Base-by-base conservation (phyloP, 140 eudicot genomes). In the Ambrosia hybrid region DNA sequence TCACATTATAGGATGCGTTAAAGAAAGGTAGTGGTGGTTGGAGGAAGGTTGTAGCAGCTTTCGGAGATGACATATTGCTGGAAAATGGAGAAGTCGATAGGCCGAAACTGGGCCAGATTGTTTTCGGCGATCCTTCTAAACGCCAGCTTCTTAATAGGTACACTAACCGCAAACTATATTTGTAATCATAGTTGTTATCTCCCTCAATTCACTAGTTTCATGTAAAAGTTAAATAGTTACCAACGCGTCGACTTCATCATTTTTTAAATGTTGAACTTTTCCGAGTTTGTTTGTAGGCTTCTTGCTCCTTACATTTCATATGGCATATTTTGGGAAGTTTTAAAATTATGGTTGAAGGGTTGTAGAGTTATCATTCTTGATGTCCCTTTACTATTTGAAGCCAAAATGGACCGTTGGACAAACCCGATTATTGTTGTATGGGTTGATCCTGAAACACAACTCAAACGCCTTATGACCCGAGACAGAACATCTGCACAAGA, bases 71-170 rank as follows among this genome's bases (percentile, higher is more conserved):
- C 34, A 88, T 94, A 83, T 73, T 94, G 80, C 88, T 53, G 51
- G 79, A 71, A 71, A 79, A 77, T 78, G 97, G 99, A 65, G 97
- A 90, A 80, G 96, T 90, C 30, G 97, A 93, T 79, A 73, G 99
- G 12, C 83, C 87, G 1, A 90, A 88, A 73, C 79, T 94, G 57
- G 96, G 99, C 30, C 85, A 82, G 57, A 86, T 94, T 43, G 94
- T 90, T 30, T 94, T 94, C 58, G 74, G 85, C 8, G 89, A 93
- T 90, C 86, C 91, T 52, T 86, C 85, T 52, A 87, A 83, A 74
- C 97, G 98, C 9, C 95, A 89, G 78, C 93, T 93, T 73, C 96
- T 89, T 57, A 90, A 90, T 78, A 83, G 92, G 95, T 92, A 78
- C 58, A 39, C 36, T 9, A 53, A 53, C 3, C 0, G 41, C 70